Evolutionary conservation across 176 grass and related monocot genomes (phyloP).

Genomic region (Thinopyrum elongatum): DNA sequence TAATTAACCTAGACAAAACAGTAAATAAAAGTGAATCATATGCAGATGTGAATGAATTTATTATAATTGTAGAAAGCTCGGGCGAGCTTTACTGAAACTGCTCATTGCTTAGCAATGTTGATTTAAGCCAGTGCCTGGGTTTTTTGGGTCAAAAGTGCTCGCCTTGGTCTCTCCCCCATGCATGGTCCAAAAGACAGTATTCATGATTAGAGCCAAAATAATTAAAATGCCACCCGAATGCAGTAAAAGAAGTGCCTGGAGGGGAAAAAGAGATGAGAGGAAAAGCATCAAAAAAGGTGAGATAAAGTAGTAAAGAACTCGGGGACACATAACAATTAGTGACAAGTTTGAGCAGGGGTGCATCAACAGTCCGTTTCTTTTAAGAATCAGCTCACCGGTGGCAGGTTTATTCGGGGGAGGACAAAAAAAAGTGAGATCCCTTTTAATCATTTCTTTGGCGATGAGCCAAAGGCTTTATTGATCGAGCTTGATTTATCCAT

Average conservation of each 20-base stretch:
- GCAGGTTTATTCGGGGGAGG: neutral
- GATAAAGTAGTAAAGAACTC: neutral
- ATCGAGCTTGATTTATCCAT: conserved; percentile 32
- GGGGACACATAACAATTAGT: neutral
- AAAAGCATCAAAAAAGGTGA: conserved; percentile 26
- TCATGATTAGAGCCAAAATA: conserved; percentile 55
- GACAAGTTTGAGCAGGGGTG: neutral
- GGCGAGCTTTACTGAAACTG: neutral
- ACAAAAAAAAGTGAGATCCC: neutral
- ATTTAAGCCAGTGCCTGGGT: neutral
- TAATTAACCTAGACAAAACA: neutral
- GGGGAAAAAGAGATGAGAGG: neutral
- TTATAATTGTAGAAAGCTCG: neutral
- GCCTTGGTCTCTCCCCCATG: conserved; percentile 32
- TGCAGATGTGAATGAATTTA: neutral
- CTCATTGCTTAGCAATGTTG: neutral
- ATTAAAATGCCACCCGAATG: conserved; percentile 36
- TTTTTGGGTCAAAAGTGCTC: conserved; percentile 33
- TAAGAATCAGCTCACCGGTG: neutral
- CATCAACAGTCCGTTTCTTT: conserved; percentile 4
- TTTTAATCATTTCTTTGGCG: conserved; percentile 26
- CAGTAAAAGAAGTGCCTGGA: conserved; percentile 65
- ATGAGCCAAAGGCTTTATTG: conserved; percentile 29
- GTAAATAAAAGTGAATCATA: neutral
- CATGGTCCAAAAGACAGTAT: conserved; percentile 49